Evolutionary conservation across 116 monocot genomes (phyloP).

Genomic region (Dioscorea cayenensis): DNA sequence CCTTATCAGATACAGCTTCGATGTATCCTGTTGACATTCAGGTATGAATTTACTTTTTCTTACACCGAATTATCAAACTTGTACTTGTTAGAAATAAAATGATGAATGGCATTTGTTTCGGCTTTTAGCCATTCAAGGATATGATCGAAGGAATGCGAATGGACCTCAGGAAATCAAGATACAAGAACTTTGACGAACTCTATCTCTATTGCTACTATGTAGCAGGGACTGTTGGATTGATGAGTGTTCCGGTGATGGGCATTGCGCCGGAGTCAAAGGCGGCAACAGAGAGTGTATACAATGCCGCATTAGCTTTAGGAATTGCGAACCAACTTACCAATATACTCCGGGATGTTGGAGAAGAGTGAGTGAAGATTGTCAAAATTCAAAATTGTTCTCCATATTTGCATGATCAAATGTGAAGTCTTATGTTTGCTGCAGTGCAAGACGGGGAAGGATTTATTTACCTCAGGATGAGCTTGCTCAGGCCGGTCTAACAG

Average conservation of each 20-base stretch:
- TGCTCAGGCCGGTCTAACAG: slow-evolving; percentile 64
- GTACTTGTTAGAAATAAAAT: too few species aligned
- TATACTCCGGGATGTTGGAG: slow-evolving; percentile 97
- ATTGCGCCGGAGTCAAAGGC: slow-evolving; percentile 67
- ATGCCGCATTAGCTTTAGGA: slow-evolving; percentile 75
- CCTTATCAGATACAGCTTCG: slow-evolving; percentile 69
- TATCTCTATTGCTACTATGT: slow-evolving; percentile 99
- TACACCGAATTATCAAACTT: not conserved
- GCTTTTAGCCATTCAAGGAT: slow-evolving; percentile 73
- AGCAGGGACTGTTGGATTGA: slow-evolving; percentile 90
- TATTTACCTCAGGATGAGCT: slow-evolving; percentile 93
- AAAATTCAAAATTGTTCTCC: not conserved
- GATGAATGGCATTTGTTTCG: not conserved
- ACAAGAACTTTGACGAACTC: slow-evolving; percentile 85
- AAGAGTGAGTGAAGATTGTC: slow-evolving; percentile 53
- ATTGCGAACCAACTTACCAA: slow-evolving; percentile 96
- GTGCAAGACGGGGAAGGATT: slow-evolving; percentile 84
- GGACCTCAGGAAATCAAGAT: slow-evolving; percentile 82
- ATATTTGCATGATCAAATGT: not conserved
- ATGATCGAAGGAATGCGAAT: slow-evolving; percentile 95
- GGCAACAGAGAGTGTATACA: slow-evolving; percentile 71
- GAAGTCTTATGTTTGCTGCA: slow-evolving; percentile 9
- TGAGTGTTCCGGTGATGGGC: slow-evolving; percentile 98
- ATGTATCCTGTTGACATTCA: slow-evolving; percentile 92
- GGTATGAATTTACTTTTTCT: slow-evolving; percentile 16